Evolutionary conservation across 192 early-diverging fungal genomes (phyloP).

Genomic region (Allomyces macrogynus): DNA sequence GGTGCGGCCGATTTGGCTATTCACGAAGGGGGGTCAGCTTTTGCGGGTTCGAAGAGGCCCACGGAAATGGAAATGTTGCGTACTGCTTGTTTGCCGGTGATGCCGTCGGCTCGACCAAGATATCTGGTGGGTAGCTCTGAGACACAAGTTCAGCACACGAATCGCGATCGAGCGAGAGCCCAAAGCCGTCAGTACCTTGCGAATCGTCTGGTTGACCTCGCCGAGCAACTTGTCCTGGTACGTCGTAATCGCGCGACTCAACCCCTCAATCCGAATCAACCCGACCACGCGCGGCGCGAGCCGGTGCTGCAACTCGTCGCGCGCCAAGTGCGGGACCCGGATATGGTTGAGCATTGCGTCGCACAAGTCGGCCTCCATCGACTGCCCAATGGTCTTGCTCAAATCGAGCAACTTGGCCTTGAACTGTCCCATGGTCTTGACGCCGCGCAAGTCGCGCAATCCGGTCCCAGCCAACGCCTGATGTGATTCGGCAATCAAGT

Average conservation of each 20-base stretch:
- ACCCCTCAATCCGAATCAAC: constrained; percentile 47
- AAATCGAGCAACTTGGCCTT: constrained; percentile 40
- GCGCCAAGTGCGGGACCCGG: constrained; percentile 4
- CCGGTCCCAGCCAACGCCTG: not conserved
- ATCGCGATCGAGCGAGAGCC: no score
- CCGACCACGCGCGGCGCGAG: constrained; percentile 59
- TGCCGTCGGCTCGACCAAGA: constrained; percentile 2
- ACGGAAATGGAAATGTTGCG: constrained; percentile 7
- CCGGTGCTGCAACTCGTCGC: constrained; percentile 22
- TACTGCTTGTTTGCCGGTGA: constrained; percentile 13
- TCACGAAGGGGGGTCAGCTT: no score
- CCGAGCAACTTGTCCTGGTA: constrained; percentile 58
- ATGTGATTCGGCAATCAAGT: constrained; percentile 27
- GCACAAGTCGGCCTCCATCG: constrained; percentile 58
- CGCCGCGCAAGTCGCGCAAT: constrained; percentile 34
- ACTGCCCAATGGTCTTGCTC: constrained; percentile 36
- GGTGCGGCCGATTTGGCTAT: not conserved
- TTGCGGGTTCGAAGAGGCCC: no score
- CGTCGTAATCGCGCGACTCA: constrained; percentile 41
- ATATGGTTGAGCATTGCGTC: constrained; percentile 40
- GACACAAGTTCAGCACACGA: no score
- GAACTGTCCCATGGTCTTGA: constrained; percentile 35
- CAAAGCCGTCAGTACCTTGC: constrained; percentile 42
- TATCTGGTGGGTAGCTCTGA: constrained; percentile 22
- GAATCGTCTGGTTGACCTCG: constrained; percentile 56